phyloP scores from a whole-genome alignment of 306 rosid genomes.

The Astragalus glycyphyllos region DNA sequence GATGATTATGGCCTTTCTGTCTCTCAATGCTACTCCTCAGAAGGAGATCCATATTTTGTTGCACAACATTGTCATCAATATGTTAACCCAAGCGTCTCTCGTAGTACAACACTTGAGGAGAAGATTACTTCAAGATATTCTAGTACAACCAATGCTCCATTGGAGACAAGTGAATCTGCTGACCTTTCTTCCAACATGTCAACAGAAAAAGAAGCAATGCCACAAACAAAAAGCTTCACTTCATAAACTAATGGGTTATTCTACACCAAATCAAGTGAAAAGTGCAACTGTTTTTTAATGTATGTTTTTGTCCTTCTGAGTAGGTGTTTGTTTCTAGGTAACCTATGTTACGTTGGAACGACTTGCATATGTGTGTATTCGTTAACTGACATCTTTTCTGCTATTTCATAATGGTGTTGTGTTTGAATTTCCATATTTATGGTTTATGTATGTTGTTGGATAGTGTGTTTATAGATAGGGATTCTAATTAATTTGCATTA shows the following conservation, averaged over 20 bases:
- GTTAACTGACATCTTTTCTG: no score
- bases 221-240: slow-evolving; percentile 57
- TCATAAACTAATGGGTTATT: slow-evolving; percentile 82
- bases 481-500: slow-evolving; percentile 89
- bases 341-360: no score
- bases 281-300: slow-evolving; percentile 59
- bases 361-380: no score
- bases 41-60: slow-evolving; percentile 53
- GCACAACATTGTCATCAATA: slow-evolving; percentile 42
- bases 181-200: no score
- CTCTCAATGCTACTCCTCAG: slow-evolving; percentile 66
- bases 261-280: slow-evolving; percentile 73
- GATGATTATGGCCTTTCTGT: slow-evolving; percentile 61
- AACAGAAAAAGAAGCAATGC: slow-evolving; percentile 48
- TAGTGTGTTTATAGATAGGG: no score
- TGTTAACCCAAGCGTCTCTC: slow-evolving; percentile 37
- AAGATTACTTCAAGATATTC: slow-evolving; percentile 47
- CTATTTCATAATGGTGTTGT: no score
- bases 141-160: slow-evolving; percentile 36
- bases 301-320: slow-evolving; percentile 98
- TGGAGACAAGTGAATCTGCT: slow-evolving; percentile 40
- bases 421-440: no score
- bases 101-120: slow-evolving; percentile 45
- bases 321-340: no score
- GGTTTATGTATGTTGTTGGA: no score